Base-by-base conservation (phyloP, 331 rosid genomes). In the Phaseolus coccineus region DNA sequence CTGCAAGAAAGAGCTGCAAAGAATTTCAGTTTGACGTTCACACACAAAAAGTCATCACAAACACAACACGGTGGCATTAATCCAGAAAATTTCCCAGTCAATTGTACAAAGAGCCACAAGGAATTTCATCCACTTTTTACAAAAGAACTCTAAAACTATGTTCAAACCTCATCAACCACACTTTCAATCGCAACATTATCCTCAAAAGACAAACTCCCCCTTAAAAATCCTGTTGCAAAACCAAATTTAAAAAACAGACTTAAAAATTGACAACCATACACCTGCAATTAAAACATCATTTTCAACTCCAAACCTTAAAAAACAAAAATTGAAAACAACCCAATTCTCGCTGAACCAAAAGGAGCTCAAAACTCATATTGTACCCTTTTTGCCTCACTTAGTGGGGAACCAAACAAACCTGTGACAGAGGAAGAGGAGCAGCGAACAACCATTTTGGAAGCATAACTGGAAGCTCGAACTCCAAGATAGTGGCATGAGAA, bases 351-450 rank as follows among this genome's bases (percentile, higher is more conserved):
- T 59, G 70, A 65, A 27, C 3, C 19, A 8, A 81, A 82, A 79
- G 39, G 25, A 39, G 39, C 56, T 47, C 13, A 42, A 9, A 81
- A 82, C 50, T 24, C 1, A 3, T 19, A 68, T n/a, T n/a, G 4
- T 58, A 30, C 31, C 52, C 8, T 42, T 69, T 39, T 35, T 33
- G 44, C 6, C 59, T 61, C 63, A 13, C 13, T 44, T 50, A n/a
- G 28, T 75, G 28, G 25, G 52, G 1, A 64, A 82, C n/a, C 40
- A 77, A 80, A 84, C 87, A 58, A 81, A 91, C 96, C 96, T 85
- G 92, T 2, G 16, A 74, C 76, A 46, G 51, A 46, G 3, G 92
- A 67, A 69, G 95, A 85, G 85, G 89, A 85, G 89, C 98, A 93
- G 28, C 81, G 93, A 90, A 93, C 65, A 22, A 87, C 81, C 92